Evolutionary conservation across 2,329 filamentous ascomycete genomes (phyloP).

Genomic region (Sclerotinia glacialis): DNA sequence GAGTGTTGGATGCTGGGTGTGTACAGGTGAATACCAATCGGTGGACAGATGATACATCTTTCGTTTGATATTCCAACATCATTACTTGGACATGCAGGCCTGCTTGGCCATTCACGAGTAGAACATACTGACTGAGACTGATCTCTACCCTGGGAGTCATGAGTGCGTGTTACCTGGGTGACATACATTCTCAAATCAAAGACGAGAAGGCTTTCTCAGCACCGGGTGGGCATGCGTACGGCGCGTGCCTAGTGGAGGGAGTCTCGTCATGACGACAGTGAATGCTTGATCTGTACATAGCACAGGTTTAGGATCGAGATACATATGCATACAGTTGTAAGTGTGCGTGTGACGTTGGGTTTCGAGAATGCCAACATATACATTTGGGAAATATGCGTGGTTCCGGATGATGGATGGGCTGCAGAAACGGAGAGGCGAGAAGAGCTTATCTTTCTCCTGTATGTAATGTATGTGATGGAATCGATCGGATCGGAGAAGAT

Average conservation of each 20-base stretch:
- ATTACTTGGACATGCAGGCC: not conserved
- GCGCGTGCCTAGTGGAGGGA: not conserved
- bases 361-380: not conserved
- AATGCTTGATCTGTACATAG: not conserved
- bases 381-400: slow-evolving; percentile 2
- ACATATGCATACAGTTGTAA: not conserved
- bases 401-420: slow-evolving; percentile 5
- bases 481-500: slow-evolving; percentile 21
- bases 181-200: slow-evolving; percentile 12
- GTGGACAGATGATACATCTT: not conserved
- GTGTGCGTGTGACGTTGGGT: slow-evolving; percentile 10
- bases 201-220: not conserved
- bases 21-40: not conserved
- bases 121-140: not conserved
- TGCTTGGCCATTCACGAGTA: not conserved
- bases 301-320: not conserved
- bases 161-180: not conserved
- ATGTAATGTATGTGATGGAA: slow-evolving; percentile 17
- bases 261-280: not conserved
- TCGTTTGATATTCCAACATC: not conserved
- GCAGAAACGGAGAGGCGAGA: slow-evolving; percentile 15
- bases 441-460: slow-evolving; percentile 9
- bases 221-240: not conserved
- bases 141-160: not conserved
- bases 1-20: not conserved